A percentile compares a stretch with the other conserved stretches of the same genome.
phyloP scores from a whole-genome alignment of 179 eudicot species.

The Vitellaria paradoxa region DNA sequence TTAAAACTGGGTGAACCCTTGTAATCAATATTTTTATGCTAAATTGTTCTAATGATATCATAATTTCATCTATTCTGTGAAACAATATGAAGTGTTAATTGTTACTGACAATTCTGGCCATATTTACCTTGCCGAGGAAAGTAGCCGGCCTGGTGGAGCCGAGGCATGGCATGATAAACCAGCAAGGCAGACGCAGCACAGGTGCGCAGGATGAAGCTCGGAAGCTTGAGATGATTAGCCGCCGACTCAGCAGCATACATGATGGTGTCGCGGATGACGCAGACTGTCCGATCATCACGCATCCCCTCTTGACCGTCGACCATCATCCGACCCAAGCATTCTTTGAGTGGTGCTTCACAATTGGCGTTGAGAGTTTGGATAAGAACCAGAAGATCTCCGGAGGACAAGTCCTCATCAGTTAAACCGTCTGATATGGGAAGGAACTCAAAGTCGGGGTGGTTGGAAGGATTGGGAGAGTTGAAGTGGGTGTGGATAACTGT shows the following conservation, averaged over 20 bases:
- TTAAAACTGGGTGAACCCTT: no score
- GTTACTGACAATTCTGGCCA: no score
- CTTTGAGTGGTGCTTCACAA: background rate
- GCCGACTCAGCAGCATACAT: slow-evolving; percentile 4
- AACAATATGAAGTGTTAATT: no score
- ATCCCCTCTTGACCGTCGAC: background rate
- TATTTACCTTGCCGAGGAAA: background rate
- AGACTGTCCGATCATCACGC: background rate
- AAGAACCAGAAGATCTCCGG: background rate
- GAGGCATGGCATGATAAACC: background rate
- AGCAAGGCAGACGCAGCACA: background rate
- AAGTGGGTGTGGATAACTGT: slow-evolving; percentile 21
- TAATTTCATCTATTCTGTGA: no score
- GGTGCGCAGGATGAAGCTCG: slow-evolving; percentile 15
- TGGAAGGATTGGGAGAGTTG: slow-evolving; percentile 24
- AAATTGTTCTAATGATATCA: no score
- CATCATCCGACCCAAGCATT: background rate
- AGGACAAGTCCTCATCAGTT: background rate
- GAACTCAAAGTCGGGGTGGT: slow-evolving; percentile 18
- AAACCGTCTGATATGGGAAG: slow-evolving; percentile 10
- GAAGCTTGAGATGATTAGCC: slow-evolving; percentile 13
- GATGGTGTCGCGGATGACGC: slow-evolving; percentile 7
- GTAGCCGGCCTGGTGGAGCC: slow-evolving; percentile 11
- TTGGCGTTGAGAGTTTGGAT: background rate
- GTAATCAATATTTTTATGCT: no score